Evolutionary conservation across 2,329 filamentous ascomycete species (phyloP).

Genomic region (Colletotrichum sp.): DNA sequence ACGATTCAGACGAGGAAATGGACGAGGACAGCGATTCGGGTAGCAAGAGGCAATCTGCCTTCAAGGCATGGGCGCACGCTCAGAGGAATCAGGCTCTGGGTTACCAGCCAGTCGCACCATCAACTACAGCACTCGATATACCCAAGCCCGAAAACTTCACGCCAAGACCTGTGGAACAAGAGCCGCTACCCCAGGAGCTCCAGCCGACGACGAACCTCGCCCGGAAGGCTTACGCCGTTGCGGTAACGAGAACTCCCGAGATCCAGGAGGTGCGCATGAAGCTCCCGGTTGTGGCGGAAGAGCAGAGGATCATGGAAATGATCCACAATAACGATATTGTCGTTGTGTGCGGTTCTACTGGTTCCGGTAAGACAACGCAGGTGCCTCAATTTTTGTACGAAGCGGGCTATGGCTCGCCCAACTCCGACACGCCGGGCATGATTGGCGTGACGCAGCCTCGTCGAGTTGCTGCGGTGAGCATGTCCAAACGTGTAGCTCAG

Average conservation of each 20-base stretch:
- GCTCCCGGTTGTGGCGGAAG: conserved; percentile 90
- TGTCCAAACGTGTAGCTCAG: conserved; percentile 88
- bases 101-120: conserved; percentile 52
- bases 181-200: conserved; percentile 72
- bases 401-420: conserved; percentile 82
- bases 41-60: conserved; percentile 63
- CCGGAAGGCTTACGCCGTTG: conserved; percentile 78
- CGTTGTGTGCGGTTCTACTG: conserved; percentile 92
- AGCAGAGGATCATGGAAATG: conserved; percentile 98
- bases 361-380: conserved; percentile 97
- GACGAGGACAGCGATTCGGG: conserved; percentile 34
- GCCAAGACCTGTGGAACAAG: conserved; percentile 71
- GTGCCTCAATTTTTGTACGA: conserved; percentile 96
- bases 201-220: conserved; percentile 62
- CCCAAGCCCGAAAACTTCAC: conserved; percentile 67
- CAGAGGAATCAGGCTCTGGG: conserved; percentile 86
- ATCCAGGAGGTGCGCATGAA: conserved; percentile 81
- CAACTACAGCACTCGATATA: conserved; percentile 51
- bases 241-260: conserved; percentile 70
- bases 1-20: conserved; percentile 31
- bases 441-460: conserved; percentile 95
- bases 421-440: conserved; percentile 84
- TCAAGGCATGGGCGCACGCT: conserved; percentile 91
- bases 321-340: conserved; percentile 91
- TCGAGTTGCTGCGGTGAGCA: conserved; percentile 93